Conservation (phyloP, 2,329 filamentous ascomycete species). For the Phialocephala sp. region DNA sequence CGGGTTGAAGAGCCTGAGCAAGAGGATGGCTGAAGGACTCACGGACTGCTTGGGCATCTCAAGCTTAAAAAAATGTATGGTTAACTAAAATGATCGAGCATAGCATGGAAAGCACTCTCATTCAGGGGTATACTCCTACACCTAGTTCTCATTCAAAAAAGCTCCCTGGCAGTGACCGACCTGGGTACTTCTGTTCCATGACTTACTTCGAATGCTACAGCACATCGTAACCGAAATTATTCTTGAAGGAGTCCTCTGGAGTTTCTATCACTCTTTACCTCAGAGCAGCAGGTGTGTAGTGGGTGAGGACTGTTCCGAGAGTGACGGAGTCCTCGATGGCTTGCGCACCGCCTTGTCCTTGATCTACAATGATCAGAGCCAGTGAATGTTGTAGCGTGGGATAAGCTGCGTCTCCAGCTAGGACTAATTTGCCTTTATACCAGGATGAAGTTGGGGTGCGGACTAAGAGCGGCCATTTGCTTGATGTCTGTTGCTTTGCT, state of each 20-base stretch:
- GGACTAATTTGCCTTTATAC: conserved; percentile 57
- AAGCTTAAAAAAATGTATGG: no score
- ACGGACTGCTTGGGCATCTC: no score
- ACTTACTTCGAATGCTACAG: conserved; percentile 29
- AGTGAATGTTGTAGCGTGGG: conserved; percentile 71
- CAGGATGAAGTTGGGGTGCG: conserved; percentile 49
- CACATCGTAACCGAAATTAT: conserved; percentile 41
- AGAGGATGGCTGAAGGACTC: no score
- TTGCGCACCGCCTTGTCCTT: conserved; percentile 65
- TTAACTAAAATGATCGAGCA: no score
- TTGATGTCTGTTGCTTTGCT: conserved; percentile 48
- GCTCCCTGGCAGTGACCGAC: conserved; percentile 28
- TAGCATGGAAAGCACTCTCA: no score
- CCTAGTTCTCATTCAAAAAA: conserved; percentile 32
- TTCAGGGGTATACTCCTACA: conserved; percentile 29
- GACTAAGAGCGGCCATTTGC: conserved; percentile 57
- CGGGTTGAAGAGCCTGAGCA: no score
- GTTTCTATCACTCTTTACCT: no score
- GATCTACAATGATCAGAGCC: no score
- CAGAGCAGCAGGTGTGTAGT: conserved; percentile 49
- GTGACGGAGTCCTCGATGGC: conserved; percentile 72
- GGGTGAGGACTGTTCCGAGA: conserved; percentile 59
- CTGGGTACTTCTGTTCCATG: conserved; percentile 20
- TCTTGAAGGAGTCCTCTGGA: conserved; percentile 38
- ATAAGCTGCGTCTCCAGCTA: conserved; percentile 71